A percentile compares a stretch with the other conserved stretches of the same genome.
phyloP scores from a whole-genome alignment of 495 filamentous ascomycete species.

The Daldinia childiae region DNA sequence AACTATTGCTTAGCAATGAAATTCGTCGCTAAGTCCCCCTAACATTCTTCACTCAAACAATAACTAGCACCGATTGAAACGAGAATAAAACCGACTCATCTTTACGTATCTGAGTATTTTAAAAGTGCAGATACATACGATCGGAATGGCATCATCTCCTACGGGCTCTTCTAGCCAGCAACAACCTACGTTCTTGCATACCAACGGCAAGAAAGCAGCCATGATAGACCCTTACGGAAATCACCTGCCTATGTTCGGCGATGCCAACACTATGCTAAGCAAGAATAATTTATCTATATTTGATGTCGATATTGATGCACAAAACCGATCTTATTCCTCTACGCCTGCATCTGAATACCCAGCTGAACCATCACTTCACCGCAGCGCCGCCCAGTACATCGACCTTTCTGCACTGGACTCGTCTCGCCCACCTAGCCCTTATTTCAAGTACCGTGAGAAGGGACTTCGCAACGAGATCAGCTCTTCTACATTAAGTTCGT shows the following conservation, averaged over 20 bases:
- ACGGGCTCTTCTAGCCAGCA: background rate
- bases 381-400: background rate
- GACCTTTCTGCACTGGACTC: background rate
- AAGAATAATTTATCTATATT: background rate
- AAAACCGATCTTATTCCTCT: background rate
- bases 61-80: no score
- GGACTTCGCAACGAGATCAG: background rate
- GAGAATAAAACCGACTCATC: no score
- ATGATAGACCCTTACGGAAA: slow-evolving; percentile 7
- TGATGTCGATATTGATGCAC: background rate
- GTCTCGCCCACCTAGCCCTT: background rate
- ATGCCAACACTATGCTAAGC: background rate
- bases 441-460: background rate
- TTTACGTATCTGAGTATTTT: background rate
- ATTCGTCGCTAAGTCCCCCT: no score
- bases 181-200: slow-evolving; percentile 5
- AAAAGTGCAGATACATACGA: background rate
- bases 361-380: background rate
- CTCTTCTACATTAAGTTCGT: background rate
- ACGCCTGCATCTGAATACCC: background rate
- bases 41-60: no score
- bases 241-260: background rate
- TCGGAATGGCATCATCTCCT: background rate
- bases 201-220: slow-evolving; percentile 2
- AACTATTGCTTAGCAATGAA: no score